phyloP scores from a whole-genome alignment of 2,329 filamentous ascomycete species.

The Trichocomaceae sp. region DNA sequence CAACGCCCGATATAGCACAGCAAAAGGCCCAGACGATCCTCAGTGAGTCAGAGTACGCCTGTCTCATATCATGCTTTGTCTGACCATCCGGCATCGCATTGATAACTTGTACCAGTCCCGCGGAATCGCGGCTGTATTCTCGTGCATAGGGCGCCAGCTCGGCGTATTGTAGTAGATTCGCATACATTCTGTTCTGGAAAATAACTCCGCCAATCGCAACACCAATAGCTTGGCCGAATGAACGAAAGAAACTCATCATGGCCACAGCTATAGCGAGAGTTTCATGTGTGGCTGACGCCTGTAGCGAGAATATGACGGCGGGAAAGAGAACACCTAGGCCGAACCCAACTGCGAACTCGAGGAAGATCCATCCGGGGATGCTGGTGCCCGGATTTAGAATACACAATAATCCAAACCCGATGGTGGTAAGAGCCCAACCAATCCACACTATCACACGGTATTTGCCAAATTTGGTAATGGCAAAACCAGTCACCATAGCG shows the following conservation, averaged over 20 bases:
- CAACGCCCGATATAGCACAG: conserved; percentile 47
- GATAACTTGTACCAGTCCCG: conserved; percentile 54
- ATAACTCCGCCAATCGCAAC: conserved; percentile 62
- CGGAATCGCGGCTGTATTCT: conserved; percentile 52
- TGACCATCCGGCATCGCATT: conserved; percentile 44
- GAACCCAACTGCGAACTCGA: conserved; percentile 54
- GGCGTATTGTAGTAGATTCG: conserved; percentile 31
- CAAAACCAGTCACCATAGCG: conserved; percentile 44
- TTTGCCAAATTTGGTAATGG: conserved; percentile 49
- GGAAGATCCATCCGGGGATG: conserved; percentile 50
- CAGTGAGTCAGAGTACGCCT: conserved; percentile 50
- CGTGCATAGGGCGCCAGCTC: conserved; percentile 43
- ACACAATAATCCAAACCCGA: conserved; percentile 49
- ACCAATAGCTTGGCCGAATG: conserved; percentile 59
- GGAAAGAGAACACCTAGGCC: conserved; percentile 62
- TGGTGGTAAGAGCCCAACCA: conserved; percentile 55
- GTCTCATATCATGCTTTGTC: conserved; percentile 41
- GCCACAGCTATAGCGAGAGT: conserved; percentile 57
- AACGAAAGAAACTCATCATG: conserved; percentile 61
- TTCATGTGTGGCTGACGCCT: conserved; percentile 52
- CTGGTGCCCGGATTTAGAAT: conserved; percentile 13
- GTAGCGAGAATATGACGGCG: conserved; percentile 56
- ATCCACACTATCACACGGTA: conserved; percentile 57
- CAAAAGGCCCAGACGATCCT: conserved; percentile 53
- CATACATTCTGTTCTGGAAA: conserved; percentile 54